Base-by-base conservation (phyloP, 2,329 filamentous ascomycete species). In the Calonectria hawksworthii region DNA sequence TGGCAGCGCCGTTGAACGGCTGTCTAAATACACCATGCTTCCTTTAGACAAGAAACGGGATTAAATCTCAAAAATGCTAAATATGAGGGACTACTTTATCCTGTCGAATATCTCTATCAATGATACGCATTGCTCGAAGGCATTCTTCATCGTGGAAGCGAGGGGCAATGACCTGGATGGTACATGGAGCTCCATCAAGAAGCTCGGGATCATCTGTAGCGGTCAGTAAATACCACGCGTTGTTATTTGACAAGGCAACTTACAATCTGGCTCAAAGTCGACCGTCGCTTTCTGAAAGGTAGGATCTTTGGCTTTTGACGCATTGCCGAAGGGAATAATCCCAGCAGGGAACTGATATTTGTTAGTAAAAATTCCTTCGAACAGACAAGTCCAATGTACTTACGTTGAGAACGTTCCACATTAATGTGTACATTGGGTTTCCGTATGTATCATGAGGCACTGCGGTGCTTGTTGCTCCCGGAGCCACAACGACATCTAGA, bases 351-450 rank as follows among this genome's bases (percentile, higher is more conserved):
- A 80, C 78, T 80, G 0, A 0, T 1, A 2, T 2, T 1, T 0
- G 13, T 80, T 6, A 80, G 69, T 0, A 8, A 30, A 0, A 1
- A 0, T 0, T 7, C 1, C 0, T n/a, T 2, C 16, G 1, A 8
- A 21, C 4, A 2, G 16, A 2, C 9, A 34, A 1, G 13, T 28
- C 11, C 7, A 6, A 2, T 0, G 2, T 0, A 64, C 78, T 61
- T 26, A 80, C 79, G 32, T 80, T 75, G 1, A 80, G 28, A 1
- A 79, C 77, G 4, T 80, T 80, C 79, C 79, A 80, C 76, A 80
- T 80, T 4, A 80, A n/a, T 0, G 79, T 80, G 5, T 80, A 80
- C 0, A 77, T 41, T 0, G 79, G 78, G 30, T 72, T 73, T 2
- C 79, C 79, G 13, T 79, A 80, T 0, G 79, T 77, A 26, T 80